Base-by-base conservation (phyloP, 1,284 basidiomycete species). In the Volvariella surrecta region DNA sequence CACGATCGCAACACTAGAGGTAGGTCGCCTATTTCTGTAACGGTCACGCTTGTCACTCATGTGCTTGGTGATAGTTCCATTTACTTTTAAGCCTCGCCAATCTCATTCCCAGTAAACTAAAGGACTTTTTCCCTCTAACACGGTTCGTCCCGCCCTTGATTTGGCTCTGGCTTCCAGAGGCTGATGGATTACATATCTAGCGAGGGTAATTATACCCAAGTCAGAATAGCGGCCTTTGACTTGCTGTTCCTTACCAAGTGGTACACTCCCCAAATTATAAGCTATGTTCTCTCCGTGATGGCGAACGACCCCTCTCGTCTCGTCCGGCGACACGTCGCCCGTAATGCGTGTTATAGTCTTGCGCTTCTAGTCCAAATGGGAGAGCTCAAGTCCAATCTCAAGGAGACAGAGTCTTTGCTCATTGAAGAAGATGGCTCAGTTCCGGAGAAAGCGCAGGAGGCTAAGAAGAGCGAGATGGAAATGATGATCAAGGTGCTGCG, bases 191-290 rank as follows among this genome's bases (percentile, higher is more conserved):
- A 31, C 41, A 11, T 42, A 28, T 34, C 50, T 51, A 92, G 92
- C 17, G 90, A 95, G 61, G 94, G 93, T 35, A 96, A 96, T 58
- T 94, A 89, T 54, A 84, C 84, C 3, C 88, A 92, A 53, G 84
- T 99, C 24, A 86, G 96, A 21, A 74, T 92, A 41, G 81, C 89
- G 2, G 95, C 96, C 2, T 94, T 99, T 54, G 93, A 99, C 59
- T 88, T 89, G 16, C 73, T 99, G 3, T 83, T 99, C 63, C 71
- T 98, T 45, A 87, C 89, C 39, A 91, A 89, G 59, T 90, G 88
- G 88, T 89, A 86, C 57, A 73, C 78, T 0, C 81, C 84, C 16
- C 76, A 79, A 52, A 79, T 99, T 48, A 85, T 92, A 70, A 78
- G 82, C 19, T 99, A 98, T 58, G 73, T 97, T 52, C 76, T 96